Base-by-base conservation (phyloP, 139 green algal species). In the Picochlorum sp. region DNA sequence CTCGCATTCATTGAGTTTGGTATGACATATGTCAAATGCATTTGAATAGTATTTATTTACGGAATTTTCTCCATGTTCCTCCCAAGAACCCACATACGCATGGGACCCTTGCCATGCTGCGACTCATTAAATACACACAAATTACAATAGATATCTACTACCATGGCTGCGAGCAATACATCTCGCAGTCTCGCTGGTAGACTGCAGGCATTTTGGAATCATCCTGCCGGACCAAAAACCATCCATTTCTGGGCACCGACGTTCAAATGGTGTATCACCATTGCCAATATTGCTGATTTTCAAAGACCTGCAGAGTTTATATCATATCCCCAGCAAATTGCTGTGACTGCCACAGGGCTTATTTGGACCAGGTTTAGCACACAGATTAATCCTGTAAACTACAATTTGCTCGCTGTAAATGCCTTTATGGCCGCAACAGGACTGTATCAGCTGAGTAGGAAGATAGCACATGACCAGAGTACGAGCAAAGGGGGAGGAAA, bases 221-320 rank as follows among this genome's bases (percentile, higher is more conserved):
- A 66, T 20, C 60, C 60, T 54, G 34, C 28, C 11, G 60, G 60
- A 6, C 34, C 58, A 57, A 65, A 65, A 14, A 65, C 58, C 10
- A 65, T 65, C 57, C 58, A 65, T 24, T 97, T 97, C 61, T 96
- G 89, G 92, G 93, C 93, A 2, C 93, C 93, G 6, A 97, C 93
- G 0, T 97, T 98, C 71, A 98, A 98, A 67, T 98, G 93, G 94
- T 89, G 85, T 44, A 97, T 99, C 62, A 88, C 66, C 26, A 59
- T 96, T 1, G 94, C 94, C 4, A 99, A 99, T 73, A 85, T 99
- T 37, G 85, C 89, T 10, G 94, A 98, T 71, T 86, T 97, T 64
- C 28, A 84, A 44, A 67, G 83, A n/a, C 92, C 94, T n/a, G 49
- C 81, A 4, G 93, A 98, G 50, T 75, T 86, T 24, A 72, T 98